Conservation (phyloP, 2,329 filamentous ascomycete species). For the Cytospora schulzeri region DNA sequence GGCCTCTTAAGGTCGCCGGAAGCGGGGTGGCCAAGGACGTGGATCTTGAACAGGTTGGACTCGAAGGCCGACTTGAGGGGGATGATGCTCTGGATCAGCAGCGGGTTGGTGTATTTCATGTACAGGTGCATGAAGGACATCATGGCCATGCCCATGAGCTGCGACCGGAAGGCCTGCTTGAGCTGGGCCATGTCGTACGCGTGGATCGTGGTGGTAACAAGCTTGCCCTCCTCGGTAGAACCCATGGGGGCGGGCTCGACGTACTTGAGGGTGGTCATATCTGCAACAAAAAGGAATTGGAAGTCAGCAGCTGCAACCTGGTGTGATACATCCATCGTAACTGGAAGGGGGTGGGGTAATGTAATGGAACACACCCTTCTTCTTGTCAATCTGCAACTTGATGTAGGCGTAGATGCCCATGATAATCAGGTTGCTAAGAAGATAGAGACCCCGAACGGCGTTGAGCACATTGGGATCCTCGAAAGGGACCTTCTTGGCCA, state of each 20-base stretch:
- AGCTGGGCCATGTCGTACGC: slow-evolving; percentile 91
- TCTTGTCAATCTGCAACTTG: slow-evolving; percentile 84
- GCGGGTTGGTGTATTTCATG: slow-evolving; percentile 99
- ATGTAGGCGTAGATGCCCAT: slow-evolving; percentile 82
- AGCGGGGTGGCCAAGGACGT: slow-evolving; percentile 84
- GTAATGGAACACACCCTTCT: slow-evolving; percentile 74
- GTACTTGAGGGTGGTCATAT: slow-evolving; percentile 97
- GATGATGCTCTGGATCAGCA: slow-evolving; percentile 98
- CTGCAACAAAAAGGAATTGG: slow-evolving; percentile 47
- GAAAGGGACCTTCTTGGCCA: slow-evolving; percentile 92
- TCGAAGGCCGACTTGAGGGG: slow-evolving; percentile 95
- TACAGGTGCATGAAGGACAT: slow-evolving; percentile 99
- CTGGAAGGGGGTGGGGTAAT: too few relatives aligned
- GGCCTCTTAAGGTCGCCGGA: slow-evolving; percentile 90
- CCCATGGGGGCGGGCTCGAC: slow-evolving; percentile 95
- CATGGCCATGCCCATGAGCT: slow-evolving; percentile 96
- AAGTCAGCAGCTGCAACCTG: slow-evolving; percentile 5
- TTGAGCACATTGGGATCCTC: slow-evolving; percentile 72
- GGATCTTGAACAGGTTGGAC: slow-evolving; percentile 94
- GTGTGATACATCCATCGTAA: too few relatives aligned
- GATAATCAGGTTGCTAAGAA: slow-evolving; percentile 77
- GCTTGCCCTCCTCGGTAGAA: slow-evolving; percentile 90
- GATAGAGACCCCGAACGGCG: slow-evolving; percentile 56
- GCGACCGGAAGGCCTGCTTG: slow-evolving; percentile 80
- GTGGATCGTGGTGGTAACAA: slow-evolving; percentile 93